phyloP scores from a whole-genome alignment of 179 eudicot species.

The Gypsophila paniculata region DNA sequence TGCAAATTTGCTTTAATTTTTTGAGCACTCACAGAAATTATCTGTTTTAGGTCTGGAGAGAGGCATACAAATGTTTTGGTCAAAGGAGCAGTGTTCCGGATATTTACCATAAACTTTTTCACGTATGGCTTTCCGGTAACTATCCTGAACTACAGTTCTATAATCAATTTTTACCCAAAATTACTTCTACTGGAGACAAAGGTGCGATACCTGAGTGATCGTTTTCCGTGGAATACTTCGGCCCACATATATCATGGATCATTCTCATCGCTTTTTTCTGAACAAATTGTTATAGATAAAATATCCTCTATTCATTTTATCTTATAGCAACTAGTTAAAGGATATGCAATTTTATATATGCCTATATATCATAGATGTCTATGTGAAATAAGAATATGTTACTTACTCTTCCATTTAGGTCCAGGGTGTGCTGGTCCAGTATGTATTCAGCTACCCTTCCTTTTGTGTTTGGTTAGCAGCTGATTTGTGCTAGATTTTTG shows the following conservation, averaged over 20 bases:
- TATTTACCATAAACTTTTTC: constrained; percentile 93
- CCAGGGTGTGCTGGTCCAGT: background rate
- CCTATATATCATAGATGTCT: background rate
- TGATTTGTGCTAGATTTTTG: background rate
- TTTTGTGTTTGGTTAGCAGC: background rate
- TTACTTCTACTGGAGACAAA: constrained; percentile 10
- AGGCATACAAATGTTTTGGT: constrained; percentile 83
- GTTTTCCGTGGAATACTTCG: background rate
- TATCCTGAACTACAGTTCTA: constrained; percentile 36
- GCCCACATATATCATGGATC: background rate
- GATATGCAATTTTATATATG: background rate
- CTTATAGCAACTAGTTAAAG: background rate
- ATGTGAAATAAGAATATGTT: background rate
- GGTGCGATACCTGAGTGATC: constrained; percentile 6
- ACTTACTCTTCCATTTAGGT: background rate
- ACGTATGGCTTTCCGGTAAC: constrained; percentile 98
- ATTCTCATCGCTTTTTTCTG: background rate
- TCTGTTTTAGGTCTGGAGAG: constrained; percentile 77
- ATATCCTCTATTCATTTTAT: background rate
- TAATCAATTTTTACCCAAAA: constrained; percentile 14
- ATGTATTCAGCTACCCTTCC: background rate
- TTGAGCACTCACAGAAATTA: constrained; percentile 21
- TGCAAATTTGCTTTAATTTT: constrained; percentile 1
- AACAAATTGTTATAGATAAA: background rate
- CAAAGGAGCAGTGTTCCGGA: constrained; percentile 73